These are phyloP conservation scores for Delphinella strobiligena DNA, from an alignment of 2,329 filamentous ascomycete genomes.

Conservation along the genomic window DNA sequence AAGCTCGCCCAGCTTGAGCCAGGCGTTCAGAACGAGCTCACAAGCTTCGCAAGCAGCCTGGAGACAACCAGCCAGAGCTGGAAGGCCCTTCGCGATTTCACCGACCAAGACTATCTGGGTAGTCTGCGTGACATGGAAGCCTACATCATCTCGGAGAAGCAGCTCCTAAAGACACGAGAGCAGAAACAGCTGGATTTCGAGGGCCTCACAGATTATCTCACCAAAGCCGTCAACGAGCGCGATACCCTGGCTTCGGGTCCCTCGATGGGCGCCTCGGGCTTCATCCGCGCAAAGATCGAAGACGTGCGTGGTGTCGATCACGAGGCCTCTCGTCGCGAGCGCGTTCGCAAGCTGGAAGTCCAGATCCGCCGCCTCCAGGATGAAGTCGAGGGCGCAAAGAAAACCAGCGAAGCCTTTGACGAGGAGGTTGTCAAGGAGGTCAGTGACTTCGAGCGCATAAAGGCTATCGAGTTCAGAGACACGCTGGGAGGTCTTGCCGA, in stretches of 20 bases:
- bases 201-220: slow-evolving; percentile 87
- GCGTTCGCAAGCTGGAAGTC: slow-evolving; percentile 79
- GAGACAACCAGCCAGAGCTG: slow-evolving; percentile 73
- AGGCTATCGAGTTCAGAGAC: slow-evolving; percentile 80
- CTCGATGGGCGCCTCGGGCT: slow-evolving; percentile 61
- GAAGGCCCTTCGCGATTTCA: slow-evolving; percentile 73
- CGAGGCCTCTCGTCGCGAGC: slow-evolving; percentile 77
- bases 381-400: slow-evolving; percentile 79
- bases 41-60: slow-evolving; percentile 75
- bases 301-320: slow-evolving; percentile 95
- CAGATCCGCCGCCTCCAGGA: slow-evolving; percentile 83
- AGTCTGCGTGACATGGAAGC: slow-evolving; percentile 91
- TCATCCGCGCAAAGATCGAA: slow-evolving; percentile 88
- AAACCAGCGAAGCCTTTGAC: slow-evolving; percentile 83
- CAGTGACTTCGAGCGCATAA: slow-evolving; percentile 90
- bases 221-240: slow-evolving; percentile 77
- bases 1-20: slow-evolving; percentile 84
- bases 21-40: slow-evolving; percentile 68
- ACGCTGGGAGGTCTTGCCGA: slow-evolving; percentile 75
- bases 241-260: slow-evolving; percentile 59
- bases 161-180: slow-evolving; percentile 81
- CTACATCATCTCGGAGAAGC: slow-evolving; percentile 78
- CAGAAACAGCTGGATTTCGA: slow-evolving; percentile 98
- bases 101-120: slow-evolving; percentile 90
- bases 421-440: slow-evolving; percentile 93